These are phyloP conservation scores for Botrytis pseudocinerea DNA, from an alignment of 2,329 filamentous ascomycete genomes.

Conservation along the genomic window DNA sequence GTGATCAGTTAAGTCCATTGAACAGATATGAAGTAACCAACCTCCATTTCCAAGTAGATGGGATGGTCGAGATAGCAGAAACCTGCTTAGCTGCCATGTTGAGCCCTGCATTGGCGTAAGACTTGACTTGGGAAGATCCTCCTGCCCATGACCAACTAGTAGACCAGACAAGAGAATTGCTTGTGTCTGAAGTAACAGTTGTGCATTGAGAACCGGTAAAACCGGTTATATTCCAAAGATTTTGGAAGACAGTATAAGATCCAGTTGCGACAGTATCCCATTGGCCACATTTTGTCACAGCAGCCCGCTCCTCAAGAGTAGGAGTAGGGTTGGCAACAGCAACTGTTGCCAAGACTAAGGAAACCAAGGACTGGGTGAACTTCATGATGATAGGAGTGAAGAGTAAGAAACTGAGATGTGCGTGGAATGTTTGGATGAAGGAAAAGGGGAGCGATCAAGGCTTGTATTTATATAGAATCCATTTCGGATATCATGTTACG, in stretches of 20 bases:
- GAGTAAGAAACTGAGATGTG: constrained; percentile 1
- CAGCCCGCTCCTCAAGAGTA: constrained; percentile 42
- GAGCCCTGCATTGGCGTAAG: constrained; percentile 45
- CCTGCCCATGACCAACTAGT: constrained; percentile 46
- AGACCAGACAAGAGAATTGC: constrained; percentile 43
- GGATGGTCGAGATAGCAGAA: constrained; percentile 43
- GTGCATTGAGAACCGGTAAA: constrained; percentile 42
- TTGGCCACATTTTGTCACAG: constrained; percentile 36
- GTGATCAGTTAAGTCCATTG: neutral
- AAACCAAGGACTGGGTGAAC: constrained; percentile 24
- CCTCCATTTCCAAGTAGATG: constrained; percentile 45
- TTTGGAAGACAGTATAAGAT: constrained; percentile 45
- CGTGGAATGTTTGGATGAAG: neutral
- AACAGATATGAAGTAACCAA: constrained; percentile 31
- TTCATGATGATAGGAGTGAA: constrained; percentile 25
- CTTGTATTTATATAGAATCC: constrained; percentile 2
- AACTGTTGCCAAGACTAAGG: constrained; percentile 21
- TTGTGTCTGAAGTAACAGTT: constrained; percentile 41
- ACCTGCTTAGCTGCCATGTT: constrained; percentile 44
- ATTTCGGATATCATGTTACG: neutral
- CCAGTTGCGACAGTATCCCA: constrained; percentile 36
- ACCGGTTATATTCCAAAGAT: constrained; percentile 30
- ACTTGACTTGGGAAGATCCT: constrained; percentile 44
- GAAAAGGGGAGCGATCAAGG: neutral
- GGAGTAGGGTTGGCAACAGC: constrained; percentile 27